Evolutionary conservation across 257 asterid genomes (phyloP).

Genomic region (Catharanthus roseus): DNA sequence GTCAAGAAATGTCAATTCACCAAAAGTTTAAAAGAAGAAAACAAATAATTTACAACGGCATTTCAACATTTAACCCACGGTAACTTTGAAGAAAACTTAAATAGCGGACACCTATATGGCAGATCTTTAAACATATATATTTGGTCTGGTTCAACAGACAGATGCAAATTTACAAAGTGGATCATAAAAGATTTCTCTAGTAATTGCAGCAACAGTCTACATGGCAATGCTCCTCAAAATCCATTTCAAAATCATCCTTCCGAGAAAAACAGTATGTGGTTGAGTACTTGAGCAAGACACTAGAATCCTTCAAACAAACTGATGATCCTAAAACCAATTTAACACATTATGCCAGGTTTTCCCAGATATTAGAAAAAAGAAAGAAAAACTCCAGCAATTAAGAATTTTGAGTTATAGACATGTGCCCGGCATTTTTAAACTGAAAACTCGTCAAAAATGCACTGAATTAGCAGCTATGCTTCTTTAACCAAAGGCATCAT

Average conservation of each 20-base stretch:
- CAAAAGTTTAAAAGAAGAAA: not conserved
- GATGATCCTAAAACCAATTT: not conserved
- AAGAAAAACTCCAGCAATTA: not conserved
- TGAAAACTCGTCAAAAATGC: not conserved
- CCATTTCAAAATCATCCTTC: not conserved
- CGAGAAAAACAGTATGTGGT: not conserved
- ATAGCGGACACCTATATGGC: not conserved
- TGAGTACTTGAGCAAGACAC: not conserved
- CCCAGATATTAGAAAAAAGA: not conserved
- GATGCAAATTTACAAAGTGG: not conserved
- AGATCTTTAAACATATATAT: not conserved
- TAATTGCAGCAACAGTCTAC: not conserved
- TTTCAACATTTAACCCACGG: not conserved
- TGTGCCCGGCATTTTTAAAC: not conserved
- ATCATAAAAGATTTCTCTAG: not conserved
- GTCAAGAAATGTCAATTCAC: slow-evolving; percentile 7
- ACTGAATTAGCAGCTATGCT: not conserved
- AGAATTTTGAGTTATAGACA: not conserved
- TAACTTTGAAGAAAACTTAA: not conserved
- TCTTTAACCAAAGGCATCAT: not conserved
- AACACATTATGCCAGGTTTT: not conserved
- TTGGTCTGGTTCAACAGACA: not conserved
- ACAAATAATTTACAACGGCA: not conserved
- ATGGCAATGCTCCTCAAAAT: not conserved
- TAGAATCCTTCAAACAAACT: not conserved